Percentiles rank a stretch among this genome's conserved stretches.
Evolutionary conservation across 2,329 filamentous ascomycete genomes (phyloP).

Genomic region (Ophiostoma angusticollis): DNA sequence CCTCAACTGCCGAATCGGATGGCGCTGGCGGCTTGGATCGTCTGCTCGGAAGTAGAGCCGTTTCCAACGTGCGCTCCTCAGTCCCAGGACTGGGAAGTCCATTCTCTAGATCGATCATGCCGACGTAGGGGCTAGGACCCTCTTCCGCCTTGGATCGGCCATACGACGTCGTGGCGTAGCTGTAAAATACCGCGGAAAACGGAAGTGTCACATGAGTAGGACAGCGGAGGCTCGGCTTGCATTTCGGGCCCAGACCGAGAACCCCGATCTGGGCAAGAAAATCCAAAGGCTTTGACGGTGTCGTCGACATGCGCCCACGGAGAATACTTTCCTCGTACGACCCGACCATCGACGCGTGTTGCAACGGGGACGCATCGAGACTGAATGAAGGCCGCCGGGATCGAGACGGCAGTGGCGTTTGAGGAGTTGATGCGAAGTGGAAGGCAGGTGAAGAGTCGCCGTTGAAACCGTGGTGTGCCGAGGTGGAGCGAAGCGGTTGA

Average conservation of each 20-base stretch:
- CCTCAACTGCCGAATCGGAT: not conserved
- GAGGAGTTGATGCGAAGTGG: conserved; percentile 20
- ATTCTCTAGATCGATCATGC: conserved; percentile 81
- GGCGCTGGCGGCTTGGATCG: conserved; percentile 19
- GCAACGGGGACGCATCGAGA: conserved; percentile 62
- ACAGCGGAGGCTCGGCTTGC: conserved; percentile 72
- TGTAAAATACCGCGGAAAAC: conserved; percentile 94
- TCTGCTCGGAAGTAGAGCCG: conserved; percentile 26
- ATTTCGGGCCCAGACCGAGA: conserved; percentile 66
- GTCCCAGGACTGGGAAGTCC: conserved; percentile 45
- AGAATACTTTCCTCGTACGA: conserved; percentile 97
- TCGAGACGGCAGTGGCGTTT: conserved; percentile 37
- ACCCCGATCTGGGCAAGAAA: conserved; percentile 95
- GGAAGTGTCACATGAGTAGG: conserved; percentile 81
- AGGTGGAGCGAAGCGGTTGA: conserved; percentile 66
- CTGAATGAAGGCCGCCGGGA: conserved; percentile 57
- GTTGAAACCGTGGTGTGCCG: conserved; percentile 44
- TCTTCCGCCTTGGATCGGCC: conserved; percentile 58
- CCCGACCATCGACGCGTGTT: conserved; percentile 91
- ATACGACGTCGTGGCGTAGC: conserved; percentile 58
- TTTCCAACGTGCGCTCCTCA: conserved; percentile 33
- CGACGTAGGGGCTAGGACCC: conserved; percentile 91
- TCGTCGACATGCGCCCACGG: conserved; percentile 90
- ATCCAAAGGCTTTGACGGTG: conserved; percentile 79
- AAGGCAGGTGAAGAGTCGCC: conserved; percentile 15